phyloP scores from a whole-genome alignment of 129 eudicot species.

The Flaveria sonorensis region DNA sequence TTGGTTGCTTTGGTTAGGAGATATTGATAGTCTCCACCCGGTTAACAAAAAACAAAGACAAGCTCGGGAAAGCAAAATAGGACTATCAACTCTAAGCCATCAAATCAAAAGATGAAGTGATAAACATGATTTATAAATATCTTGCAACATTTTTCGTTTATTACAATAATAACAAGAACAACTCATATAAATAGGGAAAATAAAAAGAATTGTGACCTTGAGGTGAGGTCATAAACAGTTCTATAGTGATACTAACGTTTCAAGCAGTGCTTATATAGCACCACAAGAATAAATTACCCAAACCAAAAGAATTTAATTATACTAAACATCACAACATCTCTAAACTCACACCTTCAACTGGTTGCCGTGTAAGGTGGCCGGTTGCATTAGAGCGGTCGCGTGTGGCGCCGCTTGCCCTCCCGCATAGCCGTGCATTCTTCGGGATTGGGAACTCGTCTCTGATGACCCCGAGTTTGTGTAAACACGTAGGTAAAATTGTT shows the following conservation, averaged over 20 bases:
- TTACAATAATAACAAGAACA: slow-evolving; percentile 29
- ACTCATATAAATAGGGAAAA: slow-evolving; percentile 28
- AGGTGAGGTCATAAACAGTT: slow-evolving; percentile 68
- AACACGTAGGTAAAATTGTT: slow-evolving; percentile 80
- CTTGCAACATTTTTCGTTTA: slow-evolving; percentile 28
- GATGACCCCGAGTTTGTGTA: slow-evolving; percentile 64
- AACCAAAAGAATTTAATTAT: slow-evolving; percentile 37
- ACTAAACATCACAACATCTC: slow-evolving; percentile 25
- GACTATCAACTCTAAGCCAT: neutral
- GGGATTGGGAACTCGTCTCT: slow-evolving; percentile 94
- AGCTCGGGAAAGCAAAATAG: no score
- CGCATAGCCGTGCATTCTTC: slow-evolving; percentile 80
- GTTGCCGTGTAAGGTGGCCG: neutral
- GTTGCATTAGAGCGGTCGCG: slow-evolving; percentile 61
- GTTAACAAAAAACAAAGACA: no score
- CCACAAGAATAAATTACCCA: slow-evolving; percentile 46
- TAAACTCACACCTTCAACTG: slow-evolving; percentile 3
- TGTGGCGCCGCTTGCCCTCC: slow-evolving; percentile 74
- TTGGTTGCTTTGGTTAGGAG: no score
- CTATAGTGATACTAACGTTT: slow-evolving; percentile 34
- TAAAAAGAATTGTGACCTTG: slow-evolving; percentile 77
- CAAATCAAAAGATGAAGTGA: neutral
- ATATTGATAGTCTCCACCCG: no score
- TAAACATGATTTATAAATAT: neutral
- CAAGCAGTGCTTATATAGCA: slow-evolving; percentile 55